Conservation (phyloP, 2,329 filamentous ascomycete genomes). For the Ceratocystis variospora region DNA sequence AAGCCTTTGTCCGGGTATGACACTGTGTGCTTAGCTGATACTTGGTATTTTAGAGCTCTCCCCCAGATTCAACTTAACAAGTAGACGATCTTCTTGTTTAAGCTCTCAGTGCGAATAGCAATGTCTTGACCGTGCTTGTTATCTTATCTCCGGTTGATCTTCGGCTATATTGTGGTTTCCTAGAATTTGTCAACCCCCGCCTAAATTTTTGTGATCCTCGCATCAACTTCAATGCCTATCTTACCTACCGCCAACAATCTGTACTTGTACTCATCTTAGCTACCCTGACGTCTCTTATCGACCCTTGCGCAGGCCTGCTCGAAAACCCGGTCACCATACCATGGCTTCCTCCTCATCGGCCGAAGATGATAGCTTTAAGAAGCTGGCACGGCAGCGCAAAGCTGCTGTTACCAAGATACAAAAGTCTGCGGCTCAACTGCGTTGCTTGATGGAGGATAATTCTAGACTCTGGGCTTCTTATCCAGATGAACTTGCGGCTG, state of each 20-base stretch:
- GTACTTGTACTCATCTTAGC: background rate
- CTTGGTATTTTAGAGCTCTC: background rate
- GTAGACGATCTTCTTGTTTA: conserved; percentile 18
- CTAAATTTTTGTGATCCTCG: background rate
- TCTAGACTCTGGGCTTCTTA: too few relatives aligned
- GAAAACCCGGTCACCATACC: background rate
- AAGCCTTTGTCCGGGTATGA: background rate
- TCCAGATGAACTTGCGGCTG: background rate
- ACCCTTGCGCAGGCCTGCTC: background rate
- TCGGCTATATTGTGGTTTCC: background rate
- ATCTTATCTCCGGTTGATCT: background rate
- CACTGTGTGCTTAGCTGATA: background rate
- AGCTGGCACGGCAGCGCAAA: too few relatives aligned
- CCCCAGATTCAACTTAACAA: conserved; percentile 17
- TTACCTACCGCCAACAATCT: too few relatives aligned
- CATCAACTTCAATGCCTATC: too few relatives aligned
- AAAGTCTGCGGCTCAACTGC: too few relatives aligned
- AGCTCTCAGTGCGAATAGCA: background rate
- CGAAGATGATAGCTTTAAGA: too few relatives aligned
- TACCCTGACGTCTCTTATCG: background rate
- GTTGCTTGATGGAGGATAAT: too few relatives aligned
- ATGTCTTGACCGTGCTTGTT: conserved; percentile 1
- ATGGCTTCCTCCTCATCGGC: background rate
- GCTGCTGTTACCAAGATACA: too few relatives aligned
- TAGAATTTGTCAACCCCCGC: background rate